Evolutionary conservation across 2,329 filamentous ascomycete species (phyloP).

Genomic region (Capronia epimyces): DNA sequence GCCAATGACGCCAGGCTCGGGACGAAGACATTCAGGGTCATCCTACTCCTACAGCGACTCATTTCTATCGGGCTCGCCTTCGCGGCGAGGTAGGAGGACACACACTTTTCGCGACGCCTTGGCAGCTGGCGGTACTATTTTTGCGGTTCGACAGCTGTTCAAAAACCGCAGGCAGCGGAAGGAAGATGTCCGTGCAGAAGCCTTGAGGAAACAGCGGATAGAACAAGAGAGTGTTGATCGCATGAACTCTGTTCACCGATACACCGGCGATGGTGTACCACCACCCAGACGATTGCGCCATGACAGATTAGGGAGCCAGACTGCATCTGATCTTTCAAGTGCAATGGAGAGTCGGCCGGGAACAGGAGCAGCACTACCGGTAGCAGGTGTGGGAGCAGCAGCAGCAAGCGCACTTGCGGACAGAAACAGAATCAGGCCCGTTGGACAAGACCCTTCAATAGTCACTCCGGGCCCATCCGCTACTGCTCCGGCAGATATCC

Average conservation of each 20-base stretch:
- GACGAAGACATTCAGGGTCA: slow-evolving; percentile 24
- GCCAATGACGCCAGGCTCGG: slow-evolving; percentile 30
- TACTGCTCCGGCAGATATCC: slow-evolving; percentile 35
- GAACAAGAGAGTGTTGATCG: slow-evolving; percentile 51
- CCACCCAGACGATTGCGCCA: slow-evolving; percentile 25
- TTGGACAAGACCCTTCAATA: slow-evolving; percentile 34
- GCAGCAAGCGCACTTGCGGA: slow-evolving; percentile 27
- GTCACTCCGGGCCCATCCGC: slow-evolving; percentile 25
- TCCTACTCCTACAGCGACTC: slow-evolving; percentile 38
- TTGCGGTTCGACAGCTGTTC: slow-evolving; percentile 53
- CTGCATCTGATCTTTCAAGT: slow-evolving; percentile 27
- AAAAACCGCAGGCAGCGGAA: slow-evolving; percentile 53
- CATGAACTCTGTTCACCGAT: slow-evolving; percentile 55
- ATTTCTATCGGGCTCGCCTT: slow-evolving; percentile 35
- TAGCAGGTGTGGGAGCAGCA: slow-evolving; percentile 11
- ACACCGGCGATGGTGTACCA: slow-evolving; percentile 62
- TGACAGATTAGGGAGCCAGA: slow-evolving; percentile 25
- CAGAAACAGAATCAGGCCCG: slow-evolving; percentile 27
- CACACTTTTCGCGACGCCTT: slow-evolving; percentile 56
- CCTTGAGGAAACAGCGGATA: slow-evolving; percentile 46
- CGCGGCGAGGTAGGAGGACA: slow-evolving; percentile 37
- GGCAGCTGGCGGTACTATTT: slow-evolving; percentile 63
- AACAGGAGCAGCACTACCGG: slow-evolving; percentile 7
- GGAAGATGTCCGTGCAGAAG: slow-evolving; percentile 56
- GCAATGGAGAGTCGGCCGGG: slow-evolving; percentile 19